Base-by-base conservation (phyloP, 495 filamentous ascomycete genomes). In the Neurospora sp. region DNA sequence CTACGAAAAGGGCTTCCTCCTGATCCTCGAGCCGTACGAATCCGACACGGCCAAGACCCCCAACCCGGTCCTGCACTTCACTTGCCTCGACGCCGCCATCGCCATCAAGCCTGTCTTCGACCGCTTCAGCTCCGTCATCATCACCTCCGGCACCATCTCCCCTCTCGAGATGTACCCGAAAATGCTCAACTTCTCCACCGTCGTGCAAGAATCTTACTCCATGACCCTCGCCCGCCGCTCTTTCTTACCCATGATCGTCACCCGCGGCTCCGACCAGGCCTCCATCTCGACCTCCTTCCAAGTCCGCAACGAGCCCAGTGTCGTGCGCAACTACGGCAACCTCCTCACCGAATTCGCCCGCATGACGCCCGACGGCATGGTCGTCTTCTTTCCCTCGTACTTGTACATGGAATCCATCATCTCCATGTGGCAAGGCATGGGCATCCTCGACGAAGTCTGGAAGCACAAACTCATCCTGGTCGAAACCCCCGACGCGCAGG, bases 391-490 rank as follows among this genome's bases (percentile, higher is more conserved):
- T 82, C 96, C 96, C 0, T 96, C 93, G 1, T 99, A 99, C 78
- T 88, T 99, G 3, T 99, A 99, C 85, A 98, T 99, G 96, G 96
- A 99, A 78, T 93, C 90, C 43, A 98, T 98, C 79, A 97, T 99
- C 79, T 93, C 90, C 81, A 97, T 97, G 91, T 99, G 96, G 96
- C 96, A 98, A 79, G 92, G 93, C 73, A 97, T 98, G 93, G 93
- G 93, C 59, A 97, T 97, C 73, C 83, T 99, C 42, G 96, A 99
- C 84, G 91, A 94, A 79, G 94, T 99, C 59, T 99, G 96, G 96
- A 97, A 97, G 83, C 97, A 97, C 84, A 99, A 99, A 81, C 88
- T 99, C 74, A 97, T 99, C 80, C 88, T 98, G 8, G 95, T 98
- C 75, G 96, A 99, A 84, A 99, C 96, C 0, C 96, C 96, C 0